Percentiles rank a stretch among this genome's conserved stretches.
These are phyloP conservation scores for Phytophthora citricola DNA, from an alignment of 352 stramenopile species.

Conservation along the genomic window DNA sequence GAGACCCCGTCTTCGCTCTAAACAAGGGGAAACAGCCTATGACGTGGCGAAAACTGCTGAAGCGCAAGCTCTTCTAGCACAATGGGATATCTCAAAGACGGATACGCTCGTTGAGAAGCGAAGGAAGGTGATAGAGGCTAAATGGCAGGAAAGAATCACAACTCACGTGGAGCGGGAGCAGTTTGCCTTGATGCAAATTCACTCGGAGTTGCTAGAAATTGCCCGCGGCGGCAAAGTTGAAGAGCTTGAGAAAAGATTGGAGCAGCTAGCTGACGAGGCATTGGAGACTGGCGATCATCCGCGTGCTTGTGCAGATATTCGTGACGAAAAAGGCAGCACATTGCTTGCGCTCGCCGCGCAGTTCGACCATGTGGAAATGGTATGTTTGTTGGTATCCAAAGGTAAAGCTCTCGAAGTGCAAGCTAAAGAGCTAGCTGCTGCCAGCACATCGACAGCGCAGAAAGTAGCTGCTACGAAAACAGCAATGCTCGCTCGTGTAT, in stretches of 20 bases:
- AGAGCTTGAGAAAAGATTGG: constrained; percentile 61
- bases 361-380: constrained; percentile 69
- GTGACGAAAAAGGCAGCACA: constrained; percentile 82
- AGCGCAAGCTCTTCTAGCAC: constrained; percentile 57
- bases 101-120: constrained; percentile 71
- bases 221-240: constrained; percentile 51
- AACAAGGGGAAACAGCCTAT: constrained; percentile 83
- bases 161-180: constrained; percentile 88
- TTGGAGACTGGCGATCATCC: constrained; percentile 63
- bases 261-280: constrained; percentile 80
- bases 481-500: constrained; percentile 50
- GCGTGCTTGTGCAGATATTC: constrained; percentile 71
- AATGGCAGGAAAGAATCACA: constrained; percentile 87
- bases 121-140: constrained; percentile 69
- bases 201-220: constrained; percentile 75
- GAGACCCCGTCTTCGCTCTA: constrained; percentile 71
- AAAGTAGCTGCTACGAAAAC: constrained; percentile 36
- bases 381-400: constrained; percentile 65
- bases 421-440: constrained; percentile 32
- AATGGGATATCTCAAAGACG: constrained; percentile 81
- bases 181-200: constrained; percentile 83
- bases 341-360: constrained; percentile 79
- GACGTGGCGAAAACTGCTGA: constrained; percentile 87
- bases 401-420: constrained; percentile 50
- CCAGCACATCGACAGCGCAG: constrained; percentile 30